Evolutionary conservation across 257 asterid species (phyloP), one percentile per base, ranked within the genome.

Genomic region (Solanum ossicruentum): DNA sequence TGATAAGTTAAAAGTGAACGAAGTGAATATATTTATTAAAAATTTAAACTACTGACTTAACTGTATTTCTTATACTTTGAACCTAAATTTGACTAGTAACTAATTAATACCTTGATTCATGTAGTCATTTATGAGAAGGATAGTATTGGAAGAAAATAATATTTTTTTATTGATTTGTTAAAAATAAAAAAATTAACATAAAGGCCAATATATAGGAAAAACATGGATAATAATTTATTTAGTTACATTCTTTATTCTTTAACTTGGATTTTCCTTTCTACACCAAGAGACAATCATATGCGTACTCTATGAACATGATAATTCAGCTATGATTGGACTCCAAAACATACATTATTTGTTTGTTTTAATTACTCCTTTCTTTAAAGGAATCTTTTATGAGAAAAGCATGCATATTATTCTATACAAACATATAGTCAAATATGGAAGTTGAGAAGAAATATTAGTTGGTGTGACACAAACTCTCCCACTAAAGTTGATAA

Each of bases 241-340:
- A 75, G 21, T 17, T 85, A 55, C 80, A 84, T 88, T 80, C 85
- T 87, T 79, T 88, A 77, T 92, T 91, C 89, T 90, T 86, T 88
- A 78, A 84, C 58, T 89, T 85, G 90, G 56, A 55, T 57, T 85
- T 88, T 89, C 83, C 85, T 71, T 82, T 79, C n/a, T 41, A 81
- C 87, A 61, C 26, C 36, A 32, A 32, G 36, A 32, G 36, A 32
- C 36, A 32, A 32, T 32, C 36, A 32, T 32, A 32, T 32, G 36
- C 36, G 36, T 32, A 32, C 36, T 32, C 36, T 32, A 77, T 51
- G 67, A 75, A 83, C 80, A 57, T 84, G 49, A 51, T 9, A 28
- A 23, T 84, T 85, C 58, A 32, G 77, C 49, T 67, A 67, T 16
- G 77, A 16, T 67, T 67, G 77, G 51, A 67, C 77, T 67, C 77